Evolutionary conservation across 345 rosid genomes (phyloP), one percentile per base, ranked within the genome.

Genomic region (Salix brachista): DNA sequence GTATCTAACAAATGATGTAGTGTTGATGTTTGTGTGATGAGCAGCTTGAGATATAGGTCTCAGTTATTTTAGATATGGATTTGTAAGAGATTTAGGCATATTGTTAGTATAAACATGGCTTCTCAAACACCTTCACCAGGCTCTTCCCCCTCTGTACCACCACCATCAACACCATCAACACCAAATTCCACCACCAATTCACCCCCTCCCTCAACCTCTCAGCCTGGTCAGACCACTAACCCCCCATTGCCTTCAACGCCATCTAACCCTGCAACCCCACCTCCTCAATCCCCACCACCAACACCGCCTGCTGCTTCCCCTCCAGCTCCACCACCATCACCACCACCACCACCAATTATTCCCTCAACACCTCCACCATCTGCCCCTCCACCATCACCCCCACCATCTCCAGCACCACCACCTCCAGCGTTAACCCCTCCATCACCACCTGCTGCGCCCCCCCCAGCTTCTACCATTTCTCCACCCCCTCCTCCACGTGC

Each of bases 281-380:
- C 83, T 39, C 85, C 78, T 78, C 86, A 74, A 58, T 56, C 91
- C 32, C 83, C 96, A 14, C 88, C 89, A 52, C 88, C 90, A n/a
- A 54, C 87, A 19, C 81, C 75, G 12, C 71, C 90, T 3, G 80
- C 86, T 50, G 80, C 78, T n/a, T 76, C 87, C 39, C 61, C 80
- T 62, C 80, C 84, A 16, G 17, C 84, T 36, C 72, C 78, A 62
- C 74, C 80, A 23, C 75, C 68, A 52, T 41, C 61, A n/a, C 70
- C 89, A 21, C 34, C 34, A 32, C 34, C 34, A 32, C 34, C 34
- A 32, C 79, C 92, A 10, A 25, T 90, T 61, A 66, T 79, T 2
- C 69, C 78, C 8, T 32, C 82, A 25, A 77, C 91, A 6, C 84
- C 86, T 11, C 77, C 87, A 10, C 75, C 86, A 19, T 61, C 94